Base-by-base conservation (phyloP, 208 protist species). In the Angomonas deanei region DNA sequence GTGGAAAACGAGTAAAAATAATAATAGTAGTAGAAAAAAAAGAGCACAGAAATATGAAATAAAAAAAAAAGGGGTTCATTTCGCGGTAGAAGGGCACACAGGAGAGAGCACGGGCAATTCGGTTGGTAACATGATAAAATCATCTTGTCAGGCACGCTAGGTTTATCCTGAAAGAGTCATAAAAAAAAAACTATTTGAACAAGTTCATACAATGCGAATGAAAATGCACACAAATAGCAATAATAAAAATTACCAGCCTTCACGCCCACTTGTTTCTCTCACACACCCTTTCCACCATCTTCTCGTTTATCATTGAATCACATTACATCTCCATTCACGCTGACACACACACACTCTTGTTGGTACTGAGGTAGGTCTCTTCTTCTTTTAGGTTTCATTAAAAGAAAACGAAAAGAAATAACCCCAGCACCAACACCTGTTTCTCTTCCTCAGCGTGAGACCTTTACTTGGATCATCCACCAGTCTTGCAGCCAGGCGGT, bases 131-230 rank as follows among this genome's bases (percentile, higher is more conserved):
- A 32, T 26, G 31, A 50, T 67, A 82, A 78, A 82, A 66, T 82
- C 71, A 78, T 82, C 76, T 61, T 54, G 65, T 60, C 53, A 61
- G 76, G 64, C 66, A 65, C 72, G 50, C 60, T 10, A 50, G 42
- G 42, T 50, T 50, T 50, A 50, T 19, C 42, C 42, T 50, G 42
- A 50, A 28, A 73, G 67, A 76, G 53, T 82, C 71, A 78, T 78
- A 74, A 19, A 72, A 75, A 55, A 64, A 52, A 39, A 71, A 50
- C 26, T 42, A 31, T 36, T 49, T 32, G 32, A 27, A 24, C 46
- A n/a, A 8, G 36, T 42, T n/a, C 8, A 42, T n/a, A 42, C 15
- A 15, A 42, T n/a, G 49, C 15, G 55, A 49, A 61, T 33, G 24
- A 61, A 68, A 27, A 63, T 24, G 36, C 26, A 69, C 19, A 60